These are phyloP conservation scores for Psidium friedrichsthalianum DNA, from an alignment of 345 rosid genomes.

Conservation along the genomic window DNA sequence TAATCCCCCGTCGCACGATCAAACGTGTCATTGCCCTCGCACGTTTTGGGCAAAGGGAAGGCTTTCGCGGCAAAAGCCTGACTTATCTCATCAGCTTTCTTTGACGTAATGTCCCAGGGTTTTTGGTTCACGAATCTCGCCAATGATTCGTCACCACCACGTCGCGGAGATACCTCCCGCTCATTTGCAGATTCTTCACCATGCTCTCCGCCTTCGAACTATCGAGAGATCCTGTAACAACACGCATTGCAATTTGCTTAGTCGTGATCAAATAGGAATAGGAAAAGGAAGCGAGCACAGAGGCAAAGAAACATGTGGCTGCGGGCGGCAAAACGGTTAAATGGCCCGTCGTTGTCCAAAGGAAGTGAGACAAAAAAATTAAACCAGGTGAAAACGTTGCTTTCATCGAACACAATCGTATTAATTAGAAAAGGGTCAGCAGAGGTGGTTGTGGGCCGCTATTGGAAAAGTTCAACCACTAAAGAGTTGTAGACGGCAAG, in stretches of 20 bases:
- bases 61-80: not conserved
- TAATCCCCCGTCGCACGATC: not conserved
- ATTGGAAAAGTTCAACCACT: not conserved
- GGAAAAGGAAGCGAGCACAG: not conserved
- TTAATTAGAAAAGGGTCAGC: not conserved
- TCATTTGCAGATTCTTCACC: constrained; percentile 87
- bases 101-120: not conserved
- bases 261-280: not conserved
- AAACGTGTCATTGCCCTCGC: not conserved
- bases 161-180: constrained; percentile 86
- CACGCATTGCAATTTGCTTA: not conserved
- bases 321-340: not conserved
- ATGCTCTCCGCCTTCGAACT: constrained; percentile 77
- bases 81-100: not conserved
- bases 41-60: not conserved
- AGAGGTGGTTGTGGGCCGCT: not conserved
- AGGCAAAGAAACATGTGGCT: not conserved
- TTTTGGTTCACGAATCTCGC: not conserved
- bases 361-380: not conserved
- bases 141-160: constrained; percentile 46
- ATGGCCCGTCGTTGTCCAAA: not conserved
- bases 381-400: not conserved
- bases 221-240: constrained; percentile 55
- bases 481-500: not conserved
- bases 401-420: not conserved